Conservation (phyloP, 2,329 filamentous ascomycete species). For the Aspergillus pseudoglaucus region DNA sequence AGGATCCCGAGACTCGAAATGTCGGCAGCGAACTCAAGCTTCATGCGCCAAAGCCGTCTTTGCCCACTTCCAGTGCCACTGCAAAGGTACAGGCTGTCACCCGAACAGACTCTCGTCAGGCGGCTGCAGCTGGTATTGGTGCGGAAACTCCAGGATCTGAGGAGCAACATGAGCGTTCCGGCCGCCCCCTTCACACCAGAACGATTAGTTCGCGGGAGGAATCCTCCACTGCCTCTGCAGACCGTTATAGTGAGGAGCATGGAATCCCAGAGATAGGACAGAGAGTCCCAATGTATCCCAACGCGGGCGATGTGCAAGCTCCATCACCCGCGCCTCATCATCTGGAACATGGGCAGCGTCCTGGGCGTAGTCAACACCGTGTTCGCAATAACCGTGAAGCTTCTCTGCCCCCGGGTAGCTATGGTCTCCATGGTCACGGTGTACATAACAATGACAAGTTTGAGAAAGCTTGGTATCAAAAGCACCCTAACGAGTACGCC, state of each 20-base stretch:
- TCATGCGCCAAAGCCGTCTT: conserved; percentile 79
- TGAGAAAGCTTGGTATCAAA: conserved; percentile 86
- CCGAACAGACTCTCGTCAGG: conserved; percentile 81
- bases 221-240: conserved; percentile 41
- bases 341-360: conserved; percentile 40
- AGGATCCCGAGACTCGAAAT: conserved; percentile 64
- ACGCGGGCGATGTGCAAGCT: conserved; percentile 92
- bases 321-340: conserved; percentile 67
- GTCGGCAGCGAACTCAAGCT: conserved; percentile 76
- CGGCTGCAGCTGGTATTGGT: conserved; percentile 77
- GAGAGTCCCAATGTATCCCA: conserved; percentile 86
- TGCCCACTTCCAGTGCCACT: conserved; percentile 74
- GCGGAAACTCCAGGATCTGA: conserved; percentile 41
- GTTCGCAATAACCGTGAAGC: conserved; percentile 66
- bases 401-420: conserved; percentile 77
- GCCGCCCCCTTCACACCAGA: conserved; percentile 55
- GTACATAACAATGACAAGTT: conserved; percentile 70
- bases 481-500: conserved; percentile 72
- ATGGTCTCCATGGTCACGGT: conserved; percentile 86
- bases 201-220: conserved; percentile 51
- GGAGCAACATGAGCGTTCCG: conserved; percentile 46
- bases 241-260: conserved; percentile 62
- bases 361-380: conserved; percentile 57
- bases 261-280: conserved; percentile 90
- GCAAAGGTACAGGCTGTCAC: conserved; percentile 78